These are phyloP conservation scores for Cynara cardunculus DNA, from an alignment of 129 eudicot genomes.

Conservation along the genomic window DNA sequence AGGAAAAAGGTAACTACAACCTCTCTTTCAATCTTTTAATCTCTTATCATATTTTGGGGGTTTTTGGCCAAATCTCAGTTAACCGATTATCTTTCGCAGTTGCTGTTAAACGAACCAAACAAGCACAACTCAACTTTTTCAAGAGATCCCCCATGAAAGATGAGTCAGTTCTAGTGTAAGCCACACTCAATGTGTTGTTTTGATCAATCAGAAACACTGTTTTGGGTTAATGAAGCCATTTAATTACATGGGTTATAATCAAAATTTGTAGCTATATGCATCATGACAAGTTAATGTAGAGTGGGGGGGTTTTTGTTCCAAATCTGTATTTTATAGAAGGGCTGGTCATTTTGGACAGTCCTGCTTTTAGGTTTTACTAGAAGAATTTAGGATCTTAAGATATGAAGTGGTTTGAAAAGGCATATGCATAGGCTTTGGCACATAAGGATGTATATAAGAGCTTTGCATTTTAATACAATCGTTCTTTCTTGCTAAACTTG, in stretches of 20 bases:
- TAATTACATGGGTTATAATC: background rate
- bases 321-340: background rate
- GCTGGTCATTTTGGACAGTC: background rate
- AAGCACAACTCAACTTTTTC: constrained; percentile 55
- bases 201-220: constrained; percentile 1
- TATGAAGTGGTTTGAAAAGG: background rate
- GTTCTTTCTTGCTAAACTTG: background rate
- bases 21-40: background rate
- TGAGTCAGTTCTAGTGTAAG: constrained; percentile 31
- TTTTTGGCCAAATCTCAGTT: background rate
- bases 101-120: constrained; percentile 52
- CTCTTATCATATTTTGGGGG: background rate
- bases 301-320: constrained; percentile 2
- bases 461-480: background rate
- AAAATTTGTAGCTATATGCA: constrained; percentile 12
- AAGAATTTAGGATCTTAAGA: background rate
- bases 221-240: constrained; percentile 15
- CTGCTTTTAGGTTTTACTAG: background rate
- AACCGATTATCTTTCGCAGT: constrained; percentile 19
- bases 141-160: constrained; percentile 40
- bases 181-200: constrained; percentile 7
- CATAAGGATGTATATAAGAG: background rate
- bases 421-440: background rate
- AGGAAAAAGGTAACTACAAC: constrained; percentile 53
- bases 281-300: constrained; percentile 11